Evolutionary conservation across 2,329 filamentous ascomycete species (phyloP), one percentile per base, ranked within the genome.

Genomic region (Sodiomyces alkalinus): DNA sequence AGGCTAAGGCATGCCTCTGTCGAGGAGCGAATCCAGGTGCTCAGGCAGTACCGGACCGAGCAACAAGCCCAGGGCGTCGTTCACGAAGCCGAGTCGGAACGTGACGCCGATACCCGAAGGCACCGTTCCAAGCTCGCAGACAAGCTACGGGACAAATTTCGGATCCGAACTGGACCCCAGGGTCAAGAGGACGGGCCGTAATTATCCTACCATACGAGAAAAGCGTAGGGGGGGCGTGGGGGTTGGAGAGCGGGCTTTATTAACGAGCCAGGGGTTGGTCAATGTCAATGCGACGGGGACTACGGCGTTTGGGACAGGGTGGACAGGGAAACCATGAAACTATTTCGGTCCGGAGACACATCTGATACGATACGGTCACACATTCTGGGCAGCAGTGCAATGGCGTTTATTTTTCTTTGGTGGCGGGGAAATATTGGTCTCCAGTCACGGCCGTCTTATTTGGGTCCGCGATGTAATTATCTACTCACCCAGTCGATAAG

Each of bases 11-110:
- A 72, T 33, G 69, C 69, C n/a, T 55, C 68, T 0, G 56, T 62
- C 4, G 66, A 74, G 38, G 71, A 76, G 46, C 66, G 69, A n/a
- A 68, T 76, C 30, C 67, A 64, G 30, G 64, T 61, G 5, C 53
- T 76, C 5, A 57, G 71, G 19, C 60, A 61, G 29, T 55, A 62
- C 26, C 51, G 58, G 12, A 48, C 55, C 21, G 57, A 55, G 39
- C 57, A 55, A 34, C 52, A 48, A 18, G 29, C 17, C 18, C 30
- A 31, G 11, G 33, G 25, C 17, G 27, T 10, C 5, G 3, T 17
- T 5, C 12, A 17, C 8, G 33, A 49, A 49, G 45, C 45, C 48
- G 31, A 27, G 23, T 42, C 41, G 6, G 43, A 44, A 28, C 33
- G 35, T 3, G 33, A 39, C n/a, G 41, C n/a, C 45, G 49, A 49